A percentile compares a stretch with the other conserved stretches of the same genome.
phyloP scores from a whole-genome alignment of 768 basidiomycete genomes.

The Leucosporidium yakuticum region DNA sequence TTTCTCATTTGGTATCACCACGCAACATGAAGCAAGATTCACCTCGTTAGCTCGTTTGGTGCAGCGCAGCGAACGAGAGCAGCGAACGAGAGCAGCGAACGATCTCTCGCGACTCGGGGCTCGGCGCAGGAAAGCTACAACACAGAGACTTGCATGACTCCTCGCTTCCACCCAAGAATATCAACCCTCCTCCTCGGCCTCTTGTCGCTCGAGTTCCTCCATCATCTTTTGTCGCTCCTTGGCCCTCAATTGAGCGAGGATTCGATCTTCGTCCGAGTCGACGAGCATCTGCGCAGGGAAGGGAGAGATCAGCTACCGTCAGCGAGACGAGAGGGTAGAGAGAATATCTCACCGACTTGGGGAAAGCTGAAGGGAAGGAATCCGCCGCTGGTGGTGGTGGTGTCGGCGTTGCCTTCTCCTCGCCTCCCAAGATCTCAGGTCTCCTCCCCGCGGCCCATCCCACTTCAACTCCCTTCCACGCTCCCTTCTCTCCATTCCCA shows the following conservation, averaged over 20 bases:
- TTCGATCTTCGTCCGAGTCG: slow-evolving; percentile 21
- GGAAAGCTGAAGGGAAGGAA: background rate
- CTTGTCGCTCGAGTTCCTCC: slow-evolving; percentile 27
- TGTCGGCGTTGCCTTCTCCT: background rate
- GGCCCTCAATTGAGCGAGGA: slow-evolving; percentile 24
- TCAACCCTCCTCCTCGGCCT: background rate
- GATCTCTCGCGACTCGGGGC: too few species aligned
- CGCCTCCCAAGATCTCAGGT: slow-evolving; percentile 14
- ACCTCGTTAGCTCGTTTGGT: too few species aligned
- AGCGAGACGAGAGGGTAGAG: background rate
- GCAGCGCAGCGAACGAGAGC: too few species aligned
- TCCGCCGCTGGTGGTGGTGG: background rate
- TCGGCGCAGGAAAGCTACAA: too few species aligned
- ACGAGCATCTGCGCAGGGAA: background rate
- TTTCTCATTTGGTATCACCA: too few species aligned
- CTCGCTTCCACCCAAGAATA: background rate
- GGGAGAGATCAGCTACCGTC: too few species aligned
- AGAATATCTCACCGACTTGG: slow-evolving; percentile 10
- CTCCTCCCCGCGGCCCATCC: slow-evolving; percentile 29
- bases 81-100: too few species aligned
- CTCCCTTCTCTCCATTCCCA: background rate
- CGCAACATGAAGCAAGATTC: too few species aligned
- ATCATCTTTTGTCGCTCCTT: slow-evolving; percentile 34
- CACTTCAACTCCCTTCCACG: slow-evolving; percentile 32
- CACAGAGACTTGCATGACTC: background rate